Conservation (phyloP, 768 basidiomycete species). For the Mycena galericulata region DNA sequence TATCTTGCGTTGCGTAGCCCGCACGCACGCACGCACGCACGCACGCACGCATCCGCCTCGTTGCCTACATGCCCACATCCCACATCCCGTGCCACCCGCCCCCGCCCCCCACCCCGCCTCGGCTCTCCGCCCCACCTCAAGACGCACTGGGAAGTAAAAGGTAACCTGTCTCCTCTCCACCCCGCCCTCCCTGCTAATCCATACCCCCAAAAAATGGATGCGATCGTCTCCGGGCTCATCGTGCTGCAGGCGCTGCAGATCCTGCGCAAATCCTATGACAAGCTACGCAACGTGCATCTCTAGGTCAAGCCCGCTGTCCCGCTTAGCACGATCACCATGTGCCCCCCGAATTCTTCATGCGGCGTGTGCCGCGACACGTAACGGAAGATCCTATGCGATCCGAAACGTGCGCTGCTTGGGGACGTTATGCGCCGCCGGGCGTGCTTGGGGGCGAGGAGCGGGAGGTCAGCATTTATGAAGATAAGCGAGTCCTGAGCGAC, state of each 20-base stretch:
- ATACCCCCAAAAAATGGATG: conserved; percentile 89
- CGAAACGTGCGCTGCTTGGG: conserved; percentile 72
- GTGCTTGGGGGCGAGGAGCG: conserved; percentile 68
- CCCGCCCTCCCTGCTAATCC: background rate
- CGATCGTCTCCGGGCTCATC: conserved; percentile 94
- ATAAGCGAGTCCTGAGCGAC: conserved; percentile 87
- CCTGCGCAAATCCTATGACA: conserved; percentile 71
- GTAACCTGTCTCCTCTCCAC: conserved; percentile 52
- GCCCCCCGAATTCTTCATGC: conserved; percentile 80
- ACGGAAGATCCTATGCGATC: conserved; percentile 78
- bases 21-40: too few relatives aligned
- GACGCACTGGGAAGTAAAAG: conserved; percentile 98
- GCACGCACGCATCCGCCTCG: too few relatives aligned
- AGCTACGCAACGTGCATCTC: conserved; percentile 80
- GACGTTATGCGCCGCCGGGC: conserved; percentile 78
- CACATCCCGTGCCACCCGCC: too few relatives aligned
- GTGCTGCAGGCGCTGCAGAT: conserved; percentile 93
- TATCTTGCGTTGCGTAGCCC: too few relatives aligned
- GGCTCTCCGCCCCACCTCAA: too few relatives aligned
- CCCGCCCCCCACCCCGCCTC: too few relatives aligned
- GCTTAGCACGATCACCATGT: conserved; percentile 75
- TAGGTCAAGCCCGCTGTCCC: conserved; percentile 86
- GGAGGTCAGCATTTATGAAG: conserved; percentile 89
- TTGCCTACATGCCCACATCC: too few relatives aligned
- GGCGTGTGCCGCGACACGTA: conserved; percentile 92